These are phyloP conservation scores for Colletotrichum truncatum DNA, from an alignment of 2,329 filamentous ascomycete species.

Conservation along the genomic window DNA sequence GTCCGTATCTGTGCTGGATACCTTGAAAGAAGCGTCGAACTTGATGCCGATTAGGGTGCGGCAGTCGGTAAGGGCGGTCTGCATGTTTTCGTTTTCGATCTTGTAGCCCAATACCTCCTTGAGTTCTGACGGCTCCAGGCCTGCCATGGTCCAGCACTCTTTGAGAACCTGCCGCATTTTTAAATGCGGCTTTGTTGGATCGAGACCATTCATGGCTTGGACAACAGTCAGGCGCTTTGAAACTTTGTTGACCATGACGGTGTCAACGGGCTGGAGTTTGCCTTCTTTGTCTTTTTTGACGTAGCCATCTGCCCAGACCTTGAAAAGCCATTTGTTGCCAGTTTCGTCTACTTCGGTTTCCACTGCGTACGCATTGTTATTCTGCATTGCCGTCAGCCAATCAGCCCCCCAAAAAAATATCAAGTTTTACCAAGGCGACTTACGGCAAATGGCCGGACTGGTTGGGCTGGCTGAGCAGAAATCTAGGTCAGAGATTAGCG, in stretches of 20 bases:
- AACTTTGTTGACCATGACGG: not conserved
- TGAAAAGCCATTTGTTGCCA: not conserved
- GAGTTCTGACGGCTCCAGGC: not conserved
- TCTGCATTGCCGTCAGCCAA: not conserved
- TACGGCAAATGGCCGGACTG: not conserved
- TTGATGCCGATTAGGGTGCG: not conserved
- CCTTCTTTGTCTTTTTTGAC: not conserved
- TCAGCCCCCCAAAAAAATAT: rapidly evolving
- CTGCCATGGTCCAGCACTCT: conserved; percentile 1
- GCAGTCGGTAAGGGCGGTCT: not conserved
- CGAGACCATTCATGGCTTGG: not conserved
- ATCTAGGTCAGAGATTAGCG: not conserved
- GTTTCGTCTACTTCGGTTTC: not conserved
- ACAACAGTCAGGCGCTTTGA: not conserved
- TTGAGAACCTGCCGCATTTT: conserved; percentile 9
- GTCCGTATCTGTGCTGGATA: not conserved
- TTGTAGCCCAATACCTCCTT: not conserved
- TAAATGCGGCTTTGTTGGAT: not conserved
- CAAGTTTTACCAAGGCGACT: not conserved
- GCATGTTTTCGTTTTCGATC: not conserved
- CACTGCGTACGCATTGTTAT: not conserved
- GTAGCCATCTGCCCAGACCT: not conserved
- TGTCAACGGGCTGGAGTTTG: not conserved
- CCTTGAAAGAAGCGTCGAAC: rapidly evolving
- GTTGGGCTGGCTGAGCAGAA: not conserved